Evolutionary conservation across 768 basidiomycete genomes (phyloP).

Genomic region (Phanerochaete sordida): DNA sequence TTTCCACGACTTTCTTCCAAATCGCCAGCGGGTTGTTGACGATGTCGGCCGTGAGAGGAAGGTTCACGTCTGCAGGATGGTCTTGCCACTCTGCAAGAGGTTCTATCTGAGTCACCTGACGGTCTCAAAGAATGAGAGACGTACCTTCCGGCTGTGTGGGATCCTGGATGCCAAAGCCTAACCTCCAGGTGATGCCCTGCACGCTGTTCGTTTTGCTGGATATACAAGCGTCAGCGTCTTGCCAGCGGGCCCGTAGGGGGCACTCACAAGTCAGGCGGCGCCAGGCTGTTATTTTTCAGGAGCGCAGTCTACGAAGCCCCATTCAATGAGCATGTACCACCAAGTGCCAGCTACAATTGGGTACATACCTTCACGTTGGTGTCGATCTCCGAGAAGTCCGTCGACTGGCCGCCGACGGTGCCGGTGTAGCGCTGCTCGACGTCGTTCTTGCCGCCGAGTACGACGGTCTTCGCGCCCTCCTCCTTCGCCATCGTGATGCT

Average conservation of each 20-base stretch:
- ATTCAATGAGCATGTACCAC: conserved; percentile 2
- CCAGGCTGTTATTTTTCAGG: conserved; percentile 50
- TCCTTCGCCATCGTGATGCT: conserved; percentile 54
- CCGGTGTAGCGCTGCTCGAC: conserved; percentile 56
- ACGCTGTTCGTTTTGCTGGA: conserved; percentile 48
- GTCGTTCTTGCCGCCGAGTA: conserved; percentile 48
- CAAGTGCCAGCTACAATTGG: neutral
- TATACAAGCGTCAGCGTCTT: neutral
- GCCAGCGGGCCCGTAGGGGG: neutral
- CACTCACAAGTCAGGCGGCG: conserved; percentile 59
- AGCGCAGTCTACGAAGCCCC: conserved; percentile 36
- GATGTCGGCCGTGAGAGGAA: conserved; percentile 44
- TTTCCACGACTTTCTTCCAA: conserved; percentile 46
- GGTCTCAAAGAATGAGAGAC: neutral
- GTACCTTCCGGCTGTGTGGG: conserved; percentile 52
- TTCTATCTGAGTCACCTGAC: neutral
- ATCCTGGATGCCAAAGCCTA: conserved; percentile 56
- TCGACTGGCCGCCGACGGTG: conserved; percentile 60
- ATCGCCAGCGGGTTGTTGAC: conserved; percentile 54
- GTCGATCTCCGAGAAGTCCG: conserved; percentile 54
- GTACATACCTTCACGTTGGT: conserved; percentile 50
- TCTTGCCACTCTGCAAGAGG: conserved; percentile 50
- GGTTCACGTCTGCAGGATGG: conserved; percentile 48
- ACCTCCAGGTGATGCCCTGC: conserved; percentile 62
- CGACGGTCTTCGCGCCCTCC: conserved; percentile 54